Evolutionary conservation across 768 basidiomycete genomes (phyloP).

Genomic region (Russula olivacea): DNA sequence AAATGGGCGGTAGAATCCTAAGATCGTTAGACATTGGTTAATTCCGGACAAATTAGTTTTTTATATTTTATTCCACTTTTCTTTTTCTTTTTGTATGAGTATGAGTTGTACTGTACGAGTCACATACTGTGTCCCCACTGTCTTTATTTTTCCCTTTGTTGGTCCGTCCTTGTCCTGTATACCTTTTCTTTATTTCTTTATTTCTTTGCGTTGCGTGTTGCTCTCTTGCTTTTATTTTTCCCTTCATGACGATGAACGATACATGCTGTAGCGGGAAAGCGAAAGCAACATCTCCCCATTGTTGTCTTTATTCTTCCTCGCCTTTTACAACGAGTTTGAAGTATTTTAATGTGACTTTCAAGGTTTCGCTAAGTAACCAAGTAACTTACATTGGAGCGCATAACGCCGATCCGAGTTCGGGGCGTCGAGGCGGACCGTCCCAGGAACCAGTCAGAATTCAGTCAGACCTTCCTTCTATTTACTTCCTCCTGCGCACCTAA

Average conservation of each 20-base stretch:
- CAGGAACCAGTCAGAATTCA: no score
- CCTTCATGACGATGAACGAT: background rate
- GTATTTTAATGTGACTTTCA: no score
- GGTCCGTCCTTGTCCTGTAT: no score
- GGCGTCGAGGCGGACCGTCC: no score
- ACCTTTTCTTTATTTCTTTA: background rate
- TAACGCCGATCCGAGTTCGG: no score
- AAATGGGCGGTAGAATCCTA: background rate
- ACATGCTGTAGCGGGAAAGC: background rate
- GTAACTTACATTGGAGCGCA: no score
- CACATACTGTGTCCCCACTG: background rate
- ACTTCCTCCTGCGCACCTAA: background rate
- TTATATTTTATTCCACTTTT: background rate
- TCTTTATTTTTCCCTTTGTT: background rate
- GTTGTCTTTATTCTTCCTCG: background rate
- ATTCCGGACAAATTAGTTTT: constrained; percentile 4
- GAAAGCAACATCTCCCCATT: background rate
- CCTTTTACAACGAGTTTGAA: no score
- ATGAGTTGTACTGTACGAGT: background rate
- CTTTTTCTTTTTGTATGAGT: background rate
- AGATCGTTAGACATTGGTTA: background rate
- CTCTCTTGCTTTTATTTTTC: background rate
- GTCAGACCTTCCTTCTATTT: background rate
- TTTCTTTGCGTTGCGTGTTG: no score
- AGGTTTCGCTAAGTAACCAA: no score